Evolutionary conservation across 352 stramenopile genomes (phyloP), one percentile per base, ranked within the genome.

Genomic region (Globisporangium emineosum): DNA sequence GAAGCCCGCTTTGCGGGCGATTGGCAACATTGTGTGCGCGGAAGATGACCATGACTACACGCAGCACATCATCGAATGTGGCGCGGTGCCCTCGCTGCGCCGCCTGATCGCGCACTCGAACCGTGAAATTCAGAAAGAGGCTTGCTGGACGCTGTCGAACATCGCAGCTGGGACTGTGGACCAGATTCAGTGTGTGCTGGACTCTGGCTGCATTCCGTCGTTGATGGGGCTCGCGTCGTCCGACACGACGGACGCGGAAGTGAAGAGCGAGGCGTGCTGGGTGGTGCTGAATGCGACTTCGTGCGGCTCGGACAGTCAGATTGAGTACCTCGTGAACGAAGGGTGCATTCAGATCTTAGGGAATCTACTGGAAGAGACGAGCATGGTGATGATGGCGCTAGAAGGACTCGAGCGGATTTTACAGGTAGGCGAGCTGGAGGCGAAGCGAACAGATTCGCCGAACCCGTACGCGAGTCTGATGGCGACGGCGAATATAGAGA

Each of bases 1-100:
- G 10, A 99, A 99, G 68, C 97, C 97, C 13, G 97, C 97, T 5
- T 71, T 99, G 27, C 85, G 97, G 21, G 98, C 97, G 17, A 98
- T 99, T 70, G 97, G 97, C n/a, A 99, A 99, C 74, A 98, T 99
- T 77, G 97, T 99, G 42, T 99, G 96, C 69, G 97, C 96, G 3
- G 97, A 99, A 75, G 97, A 98, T 65, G 93, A 94, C 61, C 86
- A 95, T 51, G 86, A 95, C 72, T 95, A 95, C 68, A 94, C 86
- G 64, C 86, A 94, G 78, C 90, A 98, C 62, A 98, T 99, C 63
- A 96, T 99, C 59, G 95, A 99, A 72, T 98, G 94, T 69, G 88
- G 92, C 54, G 97, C 97, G 0, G 94, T 99, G 35, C 94, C 94
- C 25, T 96, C 89, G 42, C 75, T 99, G 61, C 82, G 87, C 54